Percentiles rank a stretch among this genome's conserved stretches.
phyloP scores from a whole-genome alignment of 352 stramenopile genomes.

The Plasmopara muralis region DNA sequence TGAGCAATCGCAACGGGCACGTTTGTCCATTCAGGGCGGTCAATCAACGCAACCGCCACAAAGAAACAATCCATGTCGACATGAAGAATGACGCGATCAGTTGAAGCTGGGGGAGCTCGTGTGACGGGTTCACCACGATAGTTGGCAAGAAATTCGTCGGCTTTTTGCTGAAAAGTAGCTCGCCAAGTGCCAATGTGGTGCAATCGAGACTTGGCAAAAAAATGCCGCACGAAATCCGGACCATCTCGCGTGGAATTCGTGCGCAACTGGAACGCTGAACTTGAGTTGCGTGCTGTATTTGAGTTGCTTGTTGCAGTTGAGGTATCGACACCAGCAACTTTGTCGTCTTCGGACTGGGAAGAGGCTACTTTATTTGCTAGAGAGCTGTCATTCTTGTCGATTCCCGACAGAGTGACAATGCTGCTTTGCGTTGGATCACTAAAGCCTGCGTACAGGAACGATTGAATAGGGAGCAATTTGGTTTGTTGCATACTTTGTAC shows the following conservation, averaged over 20 bases:
- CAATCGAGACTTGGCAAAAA: conserved; percentile 79
- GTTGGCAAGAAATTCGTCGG: conserved; percentile 48
- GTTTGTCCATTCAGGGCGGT: conserved; percentile 59
- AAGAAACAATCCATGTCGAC: conserved; percentile 99
- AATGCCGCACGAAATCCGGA: conserved; percentile 65
- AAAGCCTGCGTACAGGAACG: conserved; percentile 86
- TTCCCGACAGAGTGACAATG: conserved; percentile 20
- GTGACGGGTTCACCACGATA: conserved; percentile 43
- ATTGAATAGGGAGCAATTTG: conserved; percentile 57
- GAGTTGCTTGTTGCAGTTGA: background rate
- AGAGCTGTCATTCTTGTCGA: background rate
- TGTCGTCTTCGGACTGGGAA: conserved; percentile 7
- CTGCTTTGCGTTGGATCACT: conserved; percentile 56
- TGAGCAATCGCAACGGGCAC: conserved; percentile 90
- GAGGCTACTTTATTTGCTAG: background rate
- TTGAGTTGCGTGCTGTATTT: background rate
- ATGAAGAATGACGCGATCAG: conserved; percentile 87
- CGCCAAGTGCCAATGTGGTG: conserved; percentile 83
- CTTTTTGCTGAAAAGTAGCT: conserved; percentile 65
- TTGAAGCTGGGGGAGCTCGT: conserved; percentile 28
- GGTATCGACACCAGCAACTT: conserved; percentile 4
- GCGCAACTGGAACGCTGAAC: conserved; percentile 5
- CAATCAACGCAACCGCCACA: conserved; percentile 84
- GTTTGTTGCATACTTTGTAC: conserved; percentile 78
- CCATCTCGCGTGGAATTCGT: conserved; percentile 70